Evolutionary conservation across 1,139 yeast species (phyloP), one percentile per base, ranked within the genome.

Genomic region (Blastobotrys ciferrii): DNA sequence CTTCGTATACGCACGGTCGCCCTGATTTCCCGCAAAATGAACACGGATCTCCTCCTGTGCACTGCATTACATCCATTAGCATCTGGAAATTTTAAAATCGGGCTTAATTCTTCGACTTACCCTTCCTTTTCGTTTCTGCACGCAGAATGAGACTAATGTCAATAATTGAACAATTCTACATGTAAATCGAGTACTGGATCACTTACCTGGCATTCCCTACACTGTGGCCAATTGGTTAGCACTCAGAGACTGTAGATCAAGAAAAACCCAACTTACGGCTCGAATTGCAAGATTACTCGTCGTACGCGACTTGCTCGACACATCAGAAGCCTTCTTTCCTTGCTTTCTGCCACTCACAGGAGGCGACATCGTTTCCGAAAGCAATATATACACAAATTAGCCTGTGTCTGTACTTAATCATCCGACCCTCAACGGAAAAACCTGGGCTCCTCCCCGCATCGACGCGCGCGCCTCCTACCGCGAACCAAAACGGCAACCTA

Each of bases 111-210:
- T n/a, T n/a, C 4, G 5, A 33, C 42, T 11, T 38, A 38, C 42
- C 23, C 45, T 25, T 11, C 48, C 48, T 32, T 45, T 45, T 4
- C 48, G 48, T 32, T 45, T 45, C 48, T 43, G 39, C n/a, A 35
- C 23, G n/a, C n/a, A n/a, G n/a, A n/a, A n/a, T n/a, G n/a, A 32
- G 14, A 12, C 13, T 31, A 31, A 31, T 6, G 14, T 6, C 5
- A 31, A 31, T 5, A 31, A 31, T 7, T n/a, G n/a, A n/a, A n/a
- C n/a, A n/a, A n/a, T n/a, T n/a, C n/a, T n/a, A n/a, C n/a, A n/a
- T n/a, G n/a, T 9, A 23, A 23, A 23, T 9, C 5, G 28, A 6
- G 5, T 6, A 5, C 28, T 9, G 28, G 9, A 18, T 6, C 13
- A 18, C 43, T 12, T 28, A 28, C 35, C n/a, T 43, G 46, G 25